Conservation (phyloP, 2,329 filamentous ascomycete genomes). For the Aquanectria penicillioides region DNA sequence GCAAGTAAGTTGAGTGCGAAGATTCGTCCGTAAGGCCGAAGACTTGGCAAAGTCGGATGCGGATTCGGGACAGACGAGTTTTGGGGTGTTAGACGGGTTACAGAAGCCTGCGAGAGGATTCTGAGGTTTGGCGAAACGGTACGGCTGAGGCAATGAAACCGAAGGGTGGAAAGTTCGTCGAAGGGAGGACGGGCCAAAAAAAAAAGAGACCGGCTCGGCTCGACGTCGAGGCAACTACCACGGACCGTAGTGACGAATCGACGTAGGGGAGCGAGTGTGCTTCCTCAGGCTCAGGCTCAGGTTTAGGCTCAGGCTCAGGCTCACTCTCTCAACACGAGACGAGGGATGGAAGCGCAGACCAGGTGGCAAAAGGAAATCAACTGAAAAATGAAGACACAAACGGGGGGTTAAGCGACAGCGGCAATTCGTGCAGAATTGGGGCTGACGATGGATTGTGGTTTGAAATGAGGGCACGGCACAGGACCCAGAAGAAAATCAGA, state of each 20-base stretch:
- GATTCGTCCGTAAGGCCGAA: conserved; percentile 31
- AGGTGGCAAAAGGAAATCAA: conserved; percentile 21
- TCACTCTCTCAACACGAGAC: conserved; percentile 23
- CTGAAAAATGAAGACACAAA: conserved; percentile 26
- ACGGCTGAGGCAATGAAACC: conserved; percentile 28
- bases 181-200: conserved; percentile 23
- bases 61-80: conserved; percentile 11
- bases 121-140: conserved; percentile 27
- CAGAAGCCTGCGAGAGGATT: conserved; percentile 25
- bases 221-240: conserved; percentile 32
- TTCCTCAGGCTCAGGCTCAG: conserved; percentile 19
- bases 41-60: conserved; percentile 19
- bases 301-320: conserved; percentile 12
- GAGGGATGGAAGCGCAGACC: conserved; percentile 31
- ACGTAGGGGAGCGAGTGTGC: conserved; percentile 24
- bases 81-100: conserved; percentile 17
- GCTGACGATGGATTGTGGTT: conserved; percentile 42
- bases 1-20: conserved; percentile 1
- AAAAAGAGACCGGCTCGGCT: conserved; percentile 28
- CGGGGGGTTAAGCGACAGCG: conserved; percentile 28
- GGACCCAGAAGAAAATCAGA: conserved; percentile 41
- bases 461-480: conserved; percentile 37
- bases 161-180: conserved; percentile 24
- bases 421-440: conserved; percentile 44
- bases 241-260: conserved; percentile 29